Evolutionary conservation across 495 filamentous ascomycete genomes (phyloP).

Genomic region (Lasiosphaeris hirsuta): DNA sequence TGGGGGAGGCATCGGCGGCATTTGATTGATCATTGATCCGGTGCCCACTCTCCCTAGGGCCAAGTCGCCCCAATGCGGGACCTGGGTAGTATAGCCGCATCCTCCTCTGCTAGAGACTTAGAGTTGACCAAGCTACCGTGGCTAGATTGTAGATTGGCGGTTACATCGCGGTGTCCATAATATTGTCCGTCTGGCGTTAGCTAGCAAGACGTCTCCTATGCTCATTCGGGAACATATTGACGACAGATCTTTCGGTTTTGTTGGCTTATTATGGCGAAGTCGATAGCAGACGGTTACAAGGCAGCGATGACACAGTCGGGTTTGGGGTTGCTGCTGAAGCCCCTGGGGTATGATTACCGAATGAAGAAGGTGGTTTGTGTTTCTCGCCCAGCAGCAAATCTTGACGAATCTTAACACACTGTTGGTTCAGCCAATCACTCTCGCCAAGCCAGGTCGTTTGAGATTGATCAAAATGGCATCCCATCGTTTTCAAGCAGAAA

Average conservation of each 20-base stretch:
- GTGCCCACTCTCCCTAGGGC: no score
- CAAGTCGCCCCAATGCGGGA: no score
- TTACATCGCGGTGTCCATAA: constrained; percentile 6
- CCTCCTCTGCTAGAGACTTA: no score
- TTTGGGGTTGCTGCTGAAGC: no score
- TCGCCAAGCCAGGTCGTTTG: constrained; percentile 14
- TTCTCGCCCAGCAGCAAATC: background rate
- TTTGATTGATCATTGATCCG: background rate
- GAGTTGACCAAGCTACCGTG: background rate
- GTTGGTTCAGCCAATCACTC: constrained; percentile 6
- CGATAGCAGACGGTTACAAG: no score
- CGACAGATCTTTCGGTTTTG: no score
- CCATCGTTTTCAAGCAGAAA: background rate
- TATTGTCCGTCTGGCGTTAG: background rate
- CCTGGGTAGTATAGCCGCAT: no score
- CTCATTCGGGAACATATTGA: no score
- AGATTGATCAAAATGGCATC: constrained; percentile 20
- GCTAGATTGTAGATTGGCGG: constrained; percentile 4
- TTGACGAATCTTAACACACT: no score
- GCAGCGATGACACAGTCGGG: no score
- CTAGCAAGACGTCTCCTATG: background rate
- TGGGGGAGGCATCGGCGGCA: background rate
- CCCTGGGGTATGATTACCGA: background rate
- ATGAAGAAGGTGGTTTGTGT: constrained; percentile 5
- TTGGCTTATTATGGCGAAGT: no score